Percentiles rank a stretch among this genome's conserved stretches.
These are phyloP conservation scores for Biancaea sappan DNA, from an alignment of 306 rosid genomes.

Conservation along the genomic window DNA sequence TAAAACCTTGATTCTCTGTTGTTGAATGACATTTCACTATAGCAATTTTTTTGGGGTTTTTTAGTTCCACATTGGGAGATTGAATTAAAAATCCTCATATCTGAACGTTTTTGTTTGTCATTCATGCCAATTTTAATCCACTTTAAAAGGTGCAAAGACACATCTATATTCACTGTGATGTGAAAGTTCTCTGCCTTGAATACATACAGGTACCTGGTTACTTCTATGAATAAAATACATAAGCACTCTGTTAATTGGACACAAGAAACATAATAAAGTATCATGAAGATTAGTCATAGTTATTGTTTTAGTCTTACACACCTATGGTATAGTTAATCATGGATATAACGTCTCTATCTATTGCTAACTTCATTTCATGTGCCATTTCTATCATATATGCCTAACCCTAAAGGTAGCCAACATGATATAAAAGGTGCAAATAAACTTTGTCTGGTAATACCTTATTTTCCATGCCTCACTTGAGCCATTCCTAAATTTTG, in stretches of 20 bases:
- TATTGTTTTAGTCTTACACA: neutral
- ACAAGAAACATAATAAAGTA: neutral
- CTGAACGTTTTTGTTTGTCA: neutral
- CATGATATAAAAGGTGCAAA: neutral
- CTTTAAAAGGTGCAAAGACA: neutral
- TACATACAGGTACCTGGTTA: neutral
- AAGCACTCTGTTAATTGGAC: neutral
- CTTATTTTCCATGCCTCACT: neutral
- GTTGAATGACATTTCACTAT: neutral
- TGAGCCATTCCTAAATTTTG: neutral
- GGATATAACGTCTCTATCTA: neutral
- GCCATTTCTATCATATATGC: neutral
- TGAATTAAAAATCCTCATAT: constrained; percentile 1
- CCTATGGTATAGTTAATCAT: neutral
- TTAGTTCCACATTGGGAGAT: neutral
- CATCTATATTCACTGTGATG: neutral
- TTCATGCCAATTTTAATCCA: neutral
- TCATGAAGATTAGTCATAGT: neutral
- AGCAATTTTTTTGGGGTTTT: neutral
- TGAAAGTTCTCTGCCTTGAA: neutral
- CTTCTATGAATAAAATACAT: neutral
- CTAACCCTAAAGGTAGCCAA: neutral
- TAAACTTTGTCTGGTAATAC: neutral
- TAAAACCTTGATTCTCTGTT: neutral
- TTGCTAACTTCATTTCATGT: neutral